Percentiles rank a stretch among this genome's conserved stretches.
Evolutionary conservation across 768 basidiomycete species (phyloP).

Genomic region (Psilocybe cyanescens): DNA sequence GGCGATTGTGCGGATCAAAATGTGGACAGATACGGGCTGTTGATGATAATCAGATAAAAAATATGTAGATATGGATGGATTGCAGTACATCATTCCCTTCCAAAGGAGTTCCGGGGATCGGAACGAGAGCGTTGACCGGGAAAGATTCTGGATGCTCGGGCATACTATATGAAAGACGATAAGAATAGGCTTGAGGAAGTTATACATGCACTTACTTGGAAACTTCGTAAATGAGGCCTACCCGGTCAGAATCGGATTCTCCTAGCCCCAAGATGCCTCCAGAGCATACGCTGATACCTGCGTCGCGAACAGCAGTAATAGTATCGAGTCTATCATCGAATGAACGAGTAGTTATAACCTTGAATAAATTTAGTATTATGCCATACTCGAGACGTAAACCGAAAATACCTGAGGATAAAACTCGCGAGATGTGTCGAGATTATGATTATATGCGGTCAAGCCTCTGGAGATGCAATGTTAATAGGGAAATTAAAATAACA

Average conservation of each 20-base stretch:
- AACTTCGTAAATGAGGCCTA: slow-evolving; percentile 94
- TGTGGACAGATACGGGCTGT: slow-evolving; percentile 81
- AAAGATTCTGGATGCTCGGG: slow-evolving; percentile 98
- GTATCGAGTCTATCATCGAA: slow-evolving; percentile 94
- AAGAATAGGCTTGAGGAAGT: slow-evolving; percentile 9
- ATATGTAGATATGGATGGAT: slow-evolving; percentile 34
- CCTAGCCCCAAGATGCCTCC: slow-evolving; percentile 96
- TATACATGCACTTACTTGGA: slow-evolving; percentile 67
- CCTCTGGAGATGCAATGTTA: slow-evolving; percentile 52
- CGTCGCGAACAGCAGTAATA: slow-evolving; percentile 87
- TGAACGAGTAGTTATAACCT: slow-evolving; percentile 95
- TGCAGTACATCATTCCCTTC: slow-evolving; percentile 82
- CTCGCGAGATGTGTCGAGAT: slow-evolving; percentile 96
- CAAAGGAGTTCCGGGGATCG: slow-evolving; percentile 92
- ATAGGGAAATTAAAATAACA: not conserved
- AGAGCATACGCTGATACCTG: slow-evolving; percentile 96
- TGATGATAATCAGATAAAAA: slow-evolving; percentile 13
- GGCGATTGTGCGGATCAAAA: slow-evolving; percentile 90
- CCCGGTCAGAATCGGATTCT: slow-evolving; percentile 86
- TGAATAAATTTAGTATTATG: slow-evolving; percentile 9
- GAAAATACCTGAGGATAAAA: slow-evolving; percentile 83
- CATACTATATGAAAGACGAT: slow-evolving; percentile 55
- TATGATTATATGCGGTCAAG: slow-evolving; percentile 97
- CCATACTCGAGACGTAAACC: not conserved
- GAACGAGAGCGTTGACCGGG: slow-evolving; percentile 96